A percentile compares a stretch with the other conserved stretches of the same genome.
Conservation (phyloP, 805 yeast species). For the Yamadazyma tumulicola region DNA sequence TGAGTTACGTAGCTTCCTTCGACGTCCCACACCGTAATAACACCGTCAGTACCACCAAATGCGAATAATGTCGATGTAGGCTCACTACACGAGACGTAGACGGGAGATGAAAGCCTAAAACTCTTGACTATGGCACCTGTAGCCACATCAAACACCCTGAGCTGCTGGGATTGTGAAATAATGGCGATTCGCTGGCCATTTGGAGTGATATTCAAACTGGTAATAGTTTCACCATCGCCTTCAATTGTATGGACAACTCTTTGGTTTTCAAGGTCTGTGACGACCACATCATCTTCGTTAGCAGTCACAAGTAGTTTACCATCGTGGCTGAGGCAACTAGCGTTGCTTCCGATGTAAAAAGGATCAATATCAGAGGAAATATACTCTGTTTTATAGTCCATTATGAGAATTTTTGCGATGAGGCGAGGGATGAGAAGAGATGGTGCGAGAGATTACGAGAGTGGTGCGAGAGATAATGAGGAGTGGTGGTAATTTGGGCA, state of each 20-base stretch:
- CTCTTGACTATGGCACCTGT: slow-evolving; percentile 41
- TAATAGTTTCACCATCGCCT: slow-evolving; percentile 82
- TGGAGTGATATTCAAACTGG: slow-evolving; percentile 73
- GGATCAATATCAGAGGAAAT: slow-evolving; percentile 61
- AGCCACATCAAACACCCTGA: slow-evolving; percentile 58
- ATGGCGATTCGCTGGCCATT: slow-evolving; percentile 69
- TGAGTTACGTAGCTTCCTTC: slow-evolving; percentile 87
- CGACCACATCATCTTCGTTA: slow-evolving; percentile 68
- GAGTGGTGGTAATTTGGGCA: too few species aligned
- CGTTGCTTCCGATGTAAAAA: slow-evolving; percentile 80
- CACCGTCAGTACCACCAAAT: slow-evolving; percentile 94
- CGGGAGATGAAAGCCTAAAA: slow-evolving; percentile 71
- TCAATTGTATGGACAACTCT: slow-evolving; percentile 57
- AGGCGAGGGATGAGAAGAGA: slow-evolving; percentile 3
- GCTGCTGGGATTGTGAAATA: slow-evolving; percentile 79
- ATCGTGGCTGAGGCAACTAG: slow-evolving; percentile 63
- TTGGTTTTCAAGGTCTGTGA: slow-evolving; percentile 62
- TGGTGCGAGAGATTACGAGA: background rate
- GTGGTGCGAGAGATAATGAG: too few species aligned
- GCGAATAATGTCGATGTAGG: slow-evolving; percentile 81
- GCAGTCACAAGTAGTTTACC: slow-evolving; percentile 75
- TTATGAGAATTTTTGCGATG: slow-evolving; percentile 9
- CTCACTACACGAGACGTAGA: slow-evolving; percentile 74
- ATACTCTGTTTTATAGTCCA: slow-evolving; percentile 39
- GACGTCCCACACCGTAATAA: slow-evolving; percentile 86